Evolutionary conservation across 352 stramenopile genomes (phyloP), one percentile per base, ranked within the genome.

Genomic region (Pythium coloratum): DNA sequence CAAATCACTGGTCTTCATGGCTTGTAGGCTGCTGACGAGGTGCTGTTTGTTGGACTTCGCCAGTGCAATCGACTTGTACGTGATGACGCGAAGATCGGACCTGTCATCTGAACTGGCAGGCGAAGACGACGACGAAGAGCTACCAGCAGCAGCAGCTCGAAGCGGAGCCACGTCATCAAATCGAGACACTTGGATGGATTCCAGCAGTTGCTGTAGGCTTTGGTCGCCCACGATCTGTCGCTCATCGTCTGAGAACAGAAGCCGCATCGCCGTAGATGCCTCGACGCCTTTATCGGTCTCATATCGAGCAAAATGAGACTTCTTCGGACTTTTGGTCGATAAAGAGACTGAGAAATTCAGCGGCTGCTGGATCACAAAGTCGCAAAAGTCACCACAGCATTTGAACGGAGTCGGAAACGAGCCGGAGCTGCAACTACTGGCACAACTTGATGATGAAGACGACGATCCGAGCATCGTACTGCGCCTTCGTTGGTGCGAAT

Each of bases 41-140:
- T 88, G 81, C 54, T 84, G 69, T 50, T 78, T 76, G 60, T 92
- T 88, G 28, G 66, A 62, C 61, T 82, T 91, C 9, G 78, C 84
- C 13, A 96, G 66, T 10, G 81, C 77, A 55, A 97, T 87, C n/a
- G 82, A 92, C 64, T 84, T 84, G 75, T 90, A 94, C 42, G 75
- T 85, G 70, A 96, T 78, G 59, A 89, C 73, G 14, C 74, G 75
- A 7, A 89, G 66, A 2, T 89, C 75, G 0, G 42, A 50, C 8
- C 42, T 13, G 26, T 50, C 42, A 26, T 26, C 42, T 5, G 16
- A 6, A 26, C 16, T 26, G 24, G 14, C 42, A 26, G 42, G 24
- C 14, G 24, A 13, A 50, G 12, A 50, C 5, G 42, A 50, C 3
- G 59, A 66, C 16, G 20, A 24, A 24, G 47, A 50, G 24, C 33